Conservation (phyloP, 2,329 filamentous ascomycete genomes). For the Alternaria tenuissima region DNA sequence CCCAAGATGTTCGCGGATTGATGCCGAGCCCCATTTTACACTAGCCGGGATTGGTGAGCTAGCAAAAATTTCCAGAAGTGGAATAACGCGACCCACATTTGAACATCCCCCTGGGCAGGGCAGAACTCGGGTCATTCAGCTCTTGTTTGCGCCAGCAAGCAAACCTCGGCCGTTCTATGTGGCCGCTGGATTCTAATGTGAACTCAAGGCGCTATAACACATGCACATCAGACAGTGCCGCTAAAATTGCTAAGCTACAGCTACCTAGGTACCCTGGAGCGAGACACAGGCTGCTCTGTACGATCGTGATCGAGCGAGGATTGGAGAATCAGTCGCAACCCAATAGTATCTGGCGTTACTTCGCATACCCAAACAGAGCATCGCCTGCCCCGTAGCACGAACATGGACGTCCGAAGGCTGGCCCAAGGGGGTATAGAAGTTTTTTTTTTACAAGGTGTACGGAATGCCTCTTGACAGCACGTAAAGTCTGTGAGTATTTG, state of each 20-base stretch:
- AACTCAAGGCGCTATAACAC: not conserved
- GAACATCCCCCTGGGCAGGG: not conserved
- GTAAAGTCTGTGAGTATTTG: not conserved
- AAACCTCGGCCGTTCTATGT: not conserved
- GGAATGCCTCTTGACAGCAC: not conserved
- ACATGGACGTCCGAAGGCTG: not conserved
- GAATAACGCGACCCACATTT: not conserved
- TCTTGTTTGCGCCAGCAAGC: not conserved
- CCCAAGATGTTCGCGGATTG: not conserved
- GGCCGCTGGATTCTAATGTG: not conserved
- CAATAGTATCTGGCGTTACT: not conserved
- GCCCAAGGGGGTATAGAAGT: not conserved
- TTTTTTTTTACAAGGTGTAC: not conserved
- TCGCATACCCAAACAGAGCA: not conserved
- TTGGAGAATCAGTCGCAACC: not conserved
- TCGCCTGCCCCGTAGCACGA: not conserved
- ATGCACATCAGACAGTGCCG: not conserved
- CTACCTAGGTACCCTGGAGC: not conserved
- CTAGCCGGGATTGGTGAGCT: conserved; percentile 1
- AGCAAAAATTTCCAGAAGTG: not conserved
- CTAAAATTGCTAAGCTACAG: not conserved
- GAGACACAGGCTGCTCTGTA: not conserved
- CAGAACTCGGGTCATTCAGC: not conserved
- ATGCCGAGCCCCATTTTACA: not conserved
- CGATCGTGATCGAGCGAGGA: not conserved